A percentile compares a stretch with the other conserved stretches of the same genome.
phyloP scores from a whole-genome alignment of 345 rosid species.

The Salix purpurea region DNA sequence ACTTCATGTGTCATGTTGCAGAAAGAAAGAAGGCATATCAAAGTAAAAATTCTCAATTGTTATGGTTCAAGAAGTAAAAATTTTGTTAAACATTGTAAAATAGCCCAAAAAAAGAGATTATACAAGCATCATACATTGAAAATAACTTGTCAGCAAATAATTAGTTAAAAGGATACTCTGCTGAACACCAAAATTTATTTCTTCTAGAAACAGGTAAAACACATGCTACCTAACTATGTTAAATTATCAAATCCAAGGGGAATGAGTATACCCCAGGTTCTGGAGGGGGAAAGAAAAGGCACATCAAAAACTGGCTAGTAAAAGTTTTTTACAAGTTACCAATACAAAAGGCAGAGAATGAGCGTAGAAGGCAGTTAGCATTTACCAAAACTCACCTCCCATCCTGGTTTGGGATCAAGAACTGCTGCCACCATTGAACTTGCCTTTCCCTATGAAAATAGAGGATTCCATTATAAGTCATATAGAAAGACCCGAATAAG shows the following conservation, averaged over 20 bases:
- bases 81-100: neutral
- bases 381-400: slow-evolving; percentile 52
- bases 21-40: too few relatives aligned
- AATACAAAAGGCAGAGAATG: neutral
- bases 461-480: neutral
- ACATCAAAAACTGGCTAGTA: neutral
- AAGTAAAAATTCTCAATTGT: neutral
- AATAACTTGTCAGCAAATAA: neutral
- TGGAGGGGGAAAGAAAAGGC: too few relatives aligned
- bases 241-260: neutral
- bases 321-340: too few relatives aligned
- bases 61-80: neutral
- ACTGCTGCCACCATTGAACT: slow-evolving; percentile 91
- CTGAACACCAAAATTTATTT: neutral
- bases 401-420: slow-evolving; percentile 71
- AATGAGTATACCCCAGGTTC: too few relatives aligned
- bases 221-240: neutral
- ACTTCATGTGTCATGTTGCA: neutral
- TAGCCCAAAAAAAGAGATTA: too few relatives aligned
- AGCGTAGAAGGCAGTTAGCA: neutral
- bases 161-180: neutral
- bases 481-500: neutral
- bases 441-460: slow-evolving; percentile 69
- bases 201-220: neutral
- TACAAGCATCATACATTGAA: neutral